Evolutionary conservation across 2,329 filamentous ascomycete species (phyloP), one percentile per base, ranked within the genome.

Genomic region (Botrytis hyacinthi): DNA sequence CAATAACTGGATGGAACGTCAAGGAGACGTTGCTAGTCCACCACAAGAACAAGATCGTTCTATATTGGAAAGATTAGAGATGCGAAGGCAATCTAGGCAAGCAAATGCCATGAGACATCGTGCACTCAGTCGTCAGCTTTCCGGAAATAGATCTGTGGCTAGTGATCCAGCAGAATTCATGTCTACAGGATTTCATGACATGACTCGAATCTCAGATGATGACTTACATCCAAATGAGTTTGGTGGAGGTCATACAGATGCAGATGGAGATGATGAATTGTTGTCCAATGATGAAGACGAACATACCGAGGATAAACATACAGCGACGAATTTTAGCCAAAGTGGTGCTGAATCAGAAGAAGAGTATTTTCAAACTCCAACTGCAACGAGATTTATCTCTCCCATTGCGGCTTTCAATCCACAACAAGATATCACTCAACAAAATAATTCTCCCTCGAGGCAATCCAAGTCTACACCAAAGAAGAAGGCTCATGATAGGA

Each of bases 1-100:
- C 70, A 91, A 92, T 42, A 91, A 93, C 77, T 98, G 95, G 95
- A 97, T 98, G 93, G 93, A 94, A 62, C 87, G 88, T 76, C 86
- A 90, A 46, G 86, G 87, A 59, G 86, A 85, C 10, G 84, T 84
- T 68, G 84, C 85, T 37, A 85, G 83, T 74, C 87, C 89, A 22
- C 89, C 89, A 14, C 84, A 87, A 74, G 90, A 91, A 78, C 86
- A 91, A 77, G 86, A 90, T 72, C 85, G 84, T 16, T 87, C 86
- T 4, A 84, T 89, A 18, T 83, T 90, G 3, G 88, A 90, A 77
- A 84, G 84, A 62, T 81, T 91, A 2, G 90, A 91, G 78, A 82
- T 82, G 73, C 74, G 76, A 71, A 75, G 74, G 82, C 83, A 46
- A 78, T 46, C 57, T 37, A 75, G 78, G 40, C 77, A 76, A 48